Evolutionary conservation across 2,329 filamentous ascomycete genomes (phyloP).

Genomic region (Sphaceloma murrayae): DNA sequence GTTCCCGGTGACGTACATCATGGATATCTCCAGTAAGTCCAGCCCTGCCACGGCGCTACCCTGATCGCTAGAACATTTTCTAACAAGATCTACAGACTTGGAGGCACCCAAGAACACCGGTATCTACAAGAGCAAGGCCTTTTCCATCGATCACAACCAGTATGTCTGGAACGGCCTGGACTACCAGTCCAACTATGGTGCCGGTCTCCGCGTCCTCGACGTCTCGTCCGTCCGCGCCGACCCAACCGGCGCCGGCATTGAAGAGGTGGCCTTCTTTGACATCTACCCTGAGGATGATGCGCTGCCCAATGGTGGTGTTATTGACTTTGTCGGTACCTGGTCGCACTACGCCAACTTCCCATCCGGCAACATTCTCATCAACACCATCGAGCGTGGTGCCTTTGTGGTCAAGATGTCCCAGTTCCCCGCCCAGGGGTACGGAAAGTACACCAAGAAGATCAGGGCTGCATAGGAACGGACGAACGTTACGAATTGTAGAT

Average conservation of each 20-base stretch:
- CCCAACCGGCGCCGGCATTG: slow-evolving; percentile 38
- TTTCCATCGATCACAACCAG: slow-evolving; percentile 36
- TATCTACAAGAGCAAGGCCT: slow-evolving; percentile 30
- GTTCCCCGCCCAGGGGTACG: slow-evolving; percentile 11
- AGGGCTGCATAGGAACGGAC: slow-evolving; percentile 14
- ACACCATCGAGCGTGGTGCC: slow-evolving; percentile 44
- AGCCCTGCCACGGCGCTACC: too few species aligned
- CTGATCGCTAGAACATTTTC: too few species aligned
- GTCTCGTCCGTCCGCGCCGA: slow-evolving; percentile 32
- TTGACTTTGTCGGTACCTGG: slow-evolving; percentile 37
- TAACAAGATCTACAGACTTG: slow-evolving; percentile 27
- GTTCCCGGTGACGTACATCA: slow-evolving; percentile 41
- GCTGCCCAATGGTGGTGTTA: slow-evolving; percentile 28
- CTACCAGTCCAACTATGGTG: slow-evolving; percentile 33
- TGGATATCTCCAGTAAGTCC: slow-evolving; percentile 36
- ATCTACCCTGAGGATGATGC: slow-evolving; percentile 44
- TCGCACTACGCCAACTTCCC: slow-evolving; percentile 42
- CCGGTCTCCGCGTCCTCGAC: slow-evolving; percentile 30
- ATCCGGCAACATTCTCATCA: slow-evolving; percentile 43
- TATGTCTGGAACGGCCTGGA: slow-evolving; percentile 31
- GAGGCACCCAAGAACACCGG: slow-evolving; percentile 35
- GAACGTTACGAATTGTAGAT: too few species aligned
- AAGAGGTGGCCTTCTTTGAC: slow-evolving; percentile 43
- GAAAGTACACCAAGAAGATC: slow-evolving; percentile 15
- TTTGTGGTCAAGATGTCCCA: slow-evolving; percentile 37